A percentile compares a stretch with the other conserved stretches of the same genome.
These are phyloP conservation scores for Aureobasidium sp. DNA, from an alignment of 2,329 filamentous ascomycete genomes.

Conservation along the genomic window DNA sequence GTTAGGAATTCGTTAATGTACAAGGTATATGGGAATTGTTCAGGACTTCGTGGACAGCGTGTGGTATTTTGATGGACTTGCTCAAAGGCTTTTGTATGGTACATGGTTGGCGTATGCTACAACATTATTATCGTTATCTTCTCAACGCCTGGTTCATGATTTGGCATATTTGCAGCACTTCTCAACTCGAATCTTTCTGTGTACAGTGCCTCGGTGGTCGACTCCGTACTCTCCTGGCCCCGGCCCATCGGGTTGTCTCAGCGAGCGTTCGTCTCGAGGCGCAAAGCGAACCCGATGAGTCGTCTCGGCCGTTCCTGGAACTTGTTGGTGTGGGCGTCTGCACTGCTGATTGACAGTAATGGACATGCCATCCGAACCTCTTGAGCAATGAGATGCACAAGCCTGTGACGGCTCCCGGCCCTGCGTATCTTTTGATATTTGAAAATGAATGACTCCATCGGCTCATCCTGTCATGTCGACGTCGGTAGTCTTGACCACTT, in stretches of 20 bases:
- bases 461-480: constrained; percentile 25
- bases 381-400: background rate
- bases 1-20: background rate
- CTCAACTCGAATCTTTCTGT: background rate
- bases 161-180: background rate
- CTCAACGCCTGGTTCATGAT: background rate
- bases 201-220: background rate
- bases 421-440: background rate
- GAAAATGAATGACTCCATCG: too few relatives aligned
- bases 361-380: background rate
- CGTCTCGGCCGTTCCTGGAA: background rate
- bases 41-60: background rate
- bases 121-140: background rate
- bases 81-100: background rate
- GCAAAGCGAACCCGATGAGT: background rate
- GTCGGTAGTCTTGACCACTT: constrained; percentile 16
- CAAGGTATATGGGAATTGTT: background rate
- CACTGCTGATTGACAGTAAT: background rate
- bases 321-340: background rate
- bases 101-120: background rate
- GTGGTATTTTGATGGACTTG: background rate
- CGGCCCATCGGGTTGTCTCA: background rate
- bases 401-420: background rate
- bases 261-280: background rate
- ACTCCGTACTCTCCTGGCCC: background rate